These are phyloP conservation scores for Candida tunisiensis DNA, from an alignment of 1,139 yeast genomes.

Conservation along the genomic window DNA sequence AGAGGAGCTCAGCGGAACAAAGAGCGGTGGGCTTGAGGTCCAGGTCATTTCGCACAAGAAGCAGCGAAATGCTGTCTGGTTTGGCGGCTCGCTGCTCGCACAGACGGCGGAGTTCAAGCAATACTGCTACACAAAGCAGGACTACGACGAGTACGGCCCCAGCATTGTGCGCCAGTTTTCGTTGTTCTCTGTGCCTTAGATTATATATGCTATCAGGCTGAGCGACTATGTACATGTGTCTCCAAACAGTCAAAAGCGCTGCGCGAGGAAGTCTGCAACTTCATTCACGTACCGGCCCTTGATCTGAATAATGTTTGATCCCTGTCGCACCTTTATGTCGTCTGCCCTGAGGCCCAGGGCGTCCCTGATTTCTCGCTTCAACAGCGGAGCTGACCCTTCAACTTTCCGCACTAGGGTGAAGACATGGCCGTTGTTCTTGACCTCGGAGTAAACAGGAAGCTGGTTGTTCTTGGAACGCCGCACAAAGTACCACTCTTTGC, in stretches of 20 bases:
- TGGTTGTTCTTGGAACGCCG: constrained; percentile 15
- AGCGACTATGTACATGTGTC: background rate
- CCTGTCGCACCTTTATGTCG: too few relatives aligned
- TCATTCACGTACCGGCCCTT: too few relatives aligned
- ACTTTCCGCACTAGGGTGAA: constrained; percentile 18
- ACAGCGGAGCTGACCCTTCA: too few relatives aligned
- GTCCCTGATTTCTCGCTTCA: too few relatives aligned
- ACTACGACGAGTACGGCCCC: constrained; percentile 96
- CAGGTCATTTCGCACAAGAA: constrained; percentile 94
- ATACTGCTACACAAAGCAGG: constrained; percentile 92
- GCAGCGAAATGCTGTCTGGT: constrained; percentile 98
- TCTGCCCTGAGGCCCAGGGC: too few relatives aligned
- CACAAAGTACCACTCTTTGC: constrained; percentile 18
- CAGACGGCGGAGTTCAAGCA: constrained; percentile 94
- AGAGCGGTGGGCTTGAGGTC: constrained; percentile 90
- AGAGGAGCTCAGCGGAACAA: constrained; percentile 59
- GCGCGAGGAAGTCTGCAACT: background rate
- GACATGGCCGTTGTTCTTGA: constrained; percentile 15
- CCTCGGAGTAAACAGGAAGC: constrained; percentile 19
- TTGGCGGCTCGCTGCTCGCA: constrained; percentile 93
- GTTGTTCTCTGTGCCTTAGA: constrained; percentile 71
- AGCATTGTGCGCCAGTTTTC: constrained; percentile 94
- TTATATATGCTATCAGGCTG: background rate
- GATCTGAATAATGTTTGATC: too few relatives aligned
- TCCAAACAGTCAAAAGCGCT: background rate